Conservation (phyloP, 805 yeast genomes). For the Monosporozyma servazzii region DNA sequence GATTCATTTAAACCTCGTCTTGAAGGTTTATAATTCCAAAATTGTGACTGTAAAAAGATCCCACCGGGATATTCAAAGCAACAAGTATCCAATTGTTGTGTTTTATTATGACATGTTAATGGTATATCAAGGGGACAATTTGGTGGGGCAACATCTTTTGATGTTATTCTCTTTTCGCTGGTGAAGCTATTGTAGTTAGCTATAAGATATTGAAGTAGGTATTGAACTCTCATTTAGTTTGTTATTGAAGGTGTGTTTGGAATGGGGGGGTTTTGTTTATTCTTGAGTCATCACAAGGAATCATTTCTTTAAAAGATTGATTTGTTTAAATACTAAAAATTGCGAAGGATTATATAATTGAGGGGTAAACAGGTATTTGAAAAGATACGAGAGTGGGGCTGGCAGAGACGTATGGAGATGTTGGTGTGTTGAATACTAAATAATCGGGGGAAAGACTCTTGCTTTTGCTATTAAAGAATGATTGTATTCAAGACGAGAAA, state of each 20-base stretch:
- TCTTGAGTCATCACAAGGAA: neutral
- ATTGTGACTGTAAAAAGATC: constrained; percentile 72
- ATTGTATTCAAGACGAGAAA: no score
- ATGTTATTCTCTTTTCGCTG: neutral
- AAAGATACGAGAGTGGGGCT: neutral
- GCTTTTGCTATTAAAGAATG: no score
- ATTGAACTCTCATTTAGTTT: neutral
- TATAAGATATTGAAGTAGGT: neutral
- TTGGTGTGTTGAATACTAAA: no score
- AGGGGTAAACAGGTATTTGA: neutral
- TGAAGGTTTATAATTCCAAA: constrained; percentile 82
- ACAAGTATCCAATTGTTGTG: constrained; percentile 52
- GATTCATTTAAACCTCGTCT: constrained; percentile 14
- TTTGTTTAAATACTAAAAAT: neutral
- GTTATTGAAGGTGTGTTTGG: neutral
- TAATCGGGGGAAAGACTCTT: no score
- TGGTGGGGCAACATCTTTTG: neutral
- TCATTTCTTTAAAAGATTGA: neutral
- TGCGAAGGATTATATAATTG: neutral
- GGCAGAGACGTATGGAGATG: no score
- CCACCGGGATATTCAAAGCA: constrained; percentile 89
- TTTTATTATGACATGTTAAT: constrained; percentile 48
- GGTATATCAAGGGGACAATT: constrained; percentile 53
- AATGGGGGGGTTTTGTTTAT: neutral
- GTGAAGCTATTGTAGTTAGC: neutral